Base-by-base conservation (phyloP, 169 alveolate species). In the Besnoitia besnoiti region DNA sequence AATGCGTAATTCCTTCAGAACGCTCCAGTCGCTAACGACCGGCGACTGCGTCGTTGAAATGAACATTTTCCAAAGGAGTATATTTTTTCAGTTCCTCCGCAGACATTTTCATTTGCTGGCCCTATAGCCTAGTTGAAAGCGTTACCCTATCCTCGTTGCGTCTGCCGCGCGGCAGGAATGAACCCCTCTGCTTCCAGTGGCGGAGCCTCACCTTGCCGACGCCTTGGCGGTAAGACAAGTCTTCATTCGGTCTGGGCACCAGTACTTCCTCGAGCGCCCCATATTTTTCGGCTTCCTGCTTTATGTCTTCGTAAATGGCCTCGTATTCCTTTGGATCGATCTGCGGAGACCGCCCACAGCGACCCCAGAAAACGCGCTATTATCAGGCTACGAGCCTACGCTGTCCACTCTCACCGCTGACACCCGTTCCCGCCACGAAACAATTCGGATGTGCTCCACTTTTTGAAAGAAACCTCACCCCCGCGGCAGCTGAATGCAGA, bases 251-350 rank as follows among this genome's bases (percentile, higher is more conserved):
- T 42, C 96, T 92, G 24, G 98, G 98, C 40, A 97, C 96, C 44
- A 95, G 96, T 44, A 97, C 95, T 67, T 97, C 97, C 92, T 96
- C 97, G 82, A 97, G 95, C 30, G 98, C 95, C 82, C 98, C 98
- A 85, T 97, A 95, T 89, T 95, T 97, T 90, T 93, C 96, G 47
- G 98, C 98, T 93, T 97, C 98, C 89, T 94, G 95, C 79, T 95
- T 95, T n/a, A 97, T 93, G 27, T 95, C 97, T 62, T 95, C 95
- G 79, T 93, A 85, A 40, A 97, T 80, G 77, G 95, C 97, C 76
- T 96, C 96, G 91, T 97, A 97, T 27, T 77, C 87, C 47, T 77
- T 77, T 27, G 87, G 59, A 55, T 77, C 87, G 30, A 77, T 77
- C 87, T 77, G 87, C 55, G 67, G 24, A 55, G 27, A 55, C 12